Evolutionary conservation across 345 rosid species (phyloP).

Genomic region (Balakata baccata): DNA sequence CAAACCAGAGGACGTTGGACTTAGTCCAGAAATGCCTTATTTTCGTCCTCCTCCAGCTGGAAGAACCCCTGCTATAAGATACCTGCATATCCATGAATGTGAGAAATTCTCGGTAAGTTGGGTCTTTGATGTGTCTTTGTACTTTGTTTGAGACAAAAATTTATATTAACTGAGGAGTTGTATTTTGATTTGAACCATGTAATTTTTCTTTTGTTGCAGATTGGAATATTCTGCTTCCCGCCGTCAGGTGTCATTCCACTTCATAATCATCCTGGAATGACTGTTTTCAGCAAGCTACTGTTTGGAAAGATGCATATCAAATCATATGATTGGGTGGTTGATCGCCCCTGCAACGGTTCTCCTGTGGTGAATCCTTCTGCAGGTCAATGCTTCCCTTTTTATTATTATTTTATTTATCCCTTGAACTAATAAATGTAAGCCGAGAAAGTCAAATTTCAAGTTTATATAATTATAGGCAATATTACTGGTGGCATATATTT

Average conservation of each 20-base stretch:
- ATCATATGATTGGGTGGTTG: constrained; percentile 83
- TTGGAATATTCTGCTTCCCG: constrained; percentile 92
- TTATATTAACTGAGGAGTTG: constrained; percentile 1
- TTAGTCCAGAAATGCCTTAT: constrained; percentile 49
- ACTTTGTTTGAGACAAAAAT: not conserved
- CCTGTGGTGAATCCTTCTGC: constrained; percentile 20
- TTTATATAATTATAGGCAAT: not conserved
- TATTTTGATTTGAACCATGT: not conserved
- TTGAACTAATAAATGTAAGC: not conserved
- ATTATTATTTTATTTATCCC: not conserved
- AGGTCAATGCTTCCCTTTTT: constrained; percentile 27
- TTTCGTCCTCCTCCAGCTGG: constrained; percentile 22
- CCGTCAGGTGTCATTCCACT: constrained; percentile 83
- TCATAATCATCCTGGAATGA: constrained; percentile 97
- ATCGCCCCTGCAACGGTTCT: constrained; percentile 40
- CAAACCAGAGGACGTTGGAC: constrained; percentile 56
- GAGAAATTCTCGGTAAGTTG: constrained; percentile 65
- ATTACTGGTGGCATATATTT: not conserved
- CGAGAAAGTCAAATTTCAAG: not conserved
- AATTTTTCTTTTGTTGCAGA: constrained; percentile 40
- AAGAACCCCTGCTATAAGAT: constrained; percentile 46
- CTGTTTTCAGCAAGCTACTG: constrained; percentile 88
- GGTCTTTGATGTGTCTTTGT: not conserved
- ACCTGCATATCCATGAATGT: constrained; percentile 57
- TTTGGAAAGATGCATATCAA: constrained; percentile 93